These are phyloP conservation scores for Ganoderma multipileum DNA, from an alignment of 1,284 basidiomycete species.

Conservation along the genomic window DNA sequence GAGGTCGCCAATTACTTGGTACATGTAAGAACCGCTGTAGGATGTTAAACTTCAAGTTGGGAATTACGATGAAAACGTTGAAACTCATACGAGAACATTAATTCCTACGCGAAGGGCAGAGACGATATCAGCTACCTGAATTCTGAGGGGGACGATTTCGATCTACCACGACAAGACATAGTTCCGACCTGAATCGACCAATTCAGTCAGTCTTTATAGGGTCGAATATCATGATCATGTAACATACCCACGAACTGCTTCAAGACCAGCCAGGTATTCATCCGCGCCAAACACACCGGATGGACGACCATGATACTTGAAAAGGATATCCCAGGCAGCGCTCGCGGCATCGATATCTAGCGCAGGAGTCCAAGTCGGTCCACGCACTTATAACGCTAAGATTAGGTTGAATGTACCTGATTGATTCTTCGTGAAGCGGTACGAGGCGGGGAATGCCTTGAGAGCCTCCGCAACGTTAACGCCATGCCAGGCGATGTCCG, in stretches of 20 bases:
- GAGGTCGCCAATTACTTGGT: background rate
- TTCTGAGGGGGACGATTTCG: background rate
- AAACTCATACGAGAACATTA: background rate
- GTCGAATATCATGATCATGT: background rate
- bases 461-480: conserved; percentile 64
- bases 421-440: conserved; percentile 61
- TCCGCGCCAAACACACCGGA: conserved; percentile 64
- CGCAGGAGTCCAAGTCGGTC: background rate
- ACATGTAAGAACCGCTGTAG: background rate
- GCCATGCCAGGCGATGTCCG: conserved; percentile 51
- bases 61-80: background rate
- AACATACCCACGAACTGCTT: background rate
- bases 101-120: background rate
- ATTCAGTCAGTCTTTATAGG: background rate
- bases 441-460: conserved; percentile 60
- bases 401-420: conserved; percentile 44
- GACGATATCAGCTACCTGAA: background rate
- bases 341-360: conserved; percentile 54
- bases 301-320: conserved; percentile 64
- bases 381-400: conserved; percentile 28
- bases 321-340: conserved; percentile 59
- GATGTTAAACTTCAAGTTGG: background rate
- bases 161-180: background rate
- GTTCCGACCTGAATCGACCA: background rate
- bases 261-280: background rate